Evolutionary conservation across 305 asterid genomes (phyloP).

Genomic region (Plantago lanceolata): DNA sequence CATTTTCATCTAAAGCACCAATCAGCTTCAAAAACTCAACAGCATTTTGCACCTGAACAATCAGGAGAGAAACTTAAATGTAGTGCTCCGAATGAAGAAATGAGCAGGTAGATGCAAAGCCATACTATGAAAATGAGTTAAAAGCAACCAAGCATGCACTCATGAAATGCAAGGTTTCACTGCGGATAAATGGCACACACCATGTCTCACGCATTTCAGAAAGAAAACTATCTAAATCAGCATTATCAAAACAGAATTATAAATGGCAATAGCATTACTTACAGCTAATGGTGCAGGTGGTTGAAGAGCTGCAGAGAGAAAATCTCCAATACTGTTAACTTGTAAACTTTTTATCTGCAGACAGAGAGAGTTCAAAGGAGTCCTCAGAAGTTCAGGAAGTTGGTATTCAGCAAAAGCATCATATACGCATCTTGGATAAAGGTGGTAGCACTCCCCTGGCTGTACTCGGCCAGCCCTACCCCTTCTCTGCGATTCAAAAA

Average conservation of each 20-base stretch:
- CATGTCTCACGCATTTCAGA: slow-evolving; percentile 9
- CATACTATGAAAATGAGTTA: slow-evolving; percentile 8
- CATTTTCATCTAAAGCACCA: slow-evolving; percentile 91
- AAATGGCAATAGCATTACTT: slow-evolving; percentile 30
- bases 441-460: slow-evolving; percentile 96
- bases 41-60: slow-evolving; percentile 92
- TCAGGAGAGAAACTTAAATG: slow-evolving; percentile 17
- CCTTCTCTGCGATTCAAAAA: slow-evolving; percentile 68
- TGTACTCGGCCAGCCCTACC: slow-evolving; percentile 99
- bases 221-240: slow-evolving; percentile 9
- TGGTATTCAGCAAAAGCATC: slow-evolving; percentile 96
- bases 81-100: slow-evolving; percentile 15
- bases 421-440: slow-evolving; percentile 86
- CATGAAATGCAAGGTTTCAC: slow-evolving; percentile 8
- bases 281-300: slow-evolving; percentile 94
- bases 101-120: slow-evolving; percentile 19
- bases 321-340: slow-evolving; percentile 76
- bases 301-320: slow-evolving; percentile 94
- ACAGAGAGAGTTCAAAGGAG: slow-evolving; percentile 96
- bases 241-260: slow-evolving; percentile 13
- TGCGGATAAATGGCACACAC: slow-evolving; percentile 4
- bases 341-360: slow-evolving; percentile 95
- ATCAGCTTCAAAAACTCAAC: slow-evolving; percentile 92
- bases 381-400: slow-evolving; percentile 94
- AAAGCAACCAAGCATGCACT: not conserved